Percentiles rank a stretch among this genome's conserved stretches.
Evolutionary conservation across 2,329 filamentous ascomycete species (phyloP).

Genomic region (Fusarium continuum): DNA sequence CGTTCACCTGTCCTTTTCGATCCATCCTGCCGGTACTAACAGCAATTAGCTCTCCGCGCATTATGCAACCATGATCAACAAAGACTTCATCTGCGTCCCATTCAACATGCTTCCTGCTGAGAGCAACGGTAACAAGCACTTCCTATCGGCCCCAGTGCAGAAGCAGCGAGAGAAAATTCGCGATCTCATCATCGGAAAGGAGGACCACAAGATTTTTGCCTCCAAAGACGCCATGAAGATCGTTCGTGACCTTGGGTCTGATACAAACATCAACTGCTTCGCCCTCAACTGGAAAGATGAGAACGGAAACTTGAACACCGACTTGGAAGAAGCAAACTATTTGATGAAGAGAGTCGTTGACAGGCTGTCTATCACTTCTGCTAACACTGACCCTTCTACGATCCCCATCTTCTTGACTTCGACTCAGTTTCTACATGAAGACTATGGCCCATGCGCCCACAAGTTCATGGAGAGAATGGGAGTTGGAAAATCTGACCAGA

Average conservation of each 20-base stretch:
- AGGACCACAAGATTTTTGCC: conserved; percentile 49
- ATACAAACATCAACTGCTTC: conserved; percentile 59
- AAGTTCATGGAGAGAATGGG: conserved; percentile 55
- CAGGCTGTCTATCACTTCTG: conserved; percentile 52
- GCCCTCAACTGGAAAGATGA: conserved; percentile 54
- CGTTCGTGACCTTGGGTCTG: conserved; percentile 54
- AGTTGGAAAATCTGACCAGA: conserved; percentile 44
- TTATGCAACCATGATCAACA: conserved; percentile 52
- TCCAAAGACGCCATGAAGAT: conserved; percentile 50
- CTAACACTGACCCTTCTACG: conserved; percentile 50
- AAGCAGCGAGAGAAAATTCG: conserved; percentile 53
- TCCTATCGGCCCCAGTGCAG: conserved; percentile 35
- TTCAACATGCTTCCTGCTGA: conserved; percentile 55
- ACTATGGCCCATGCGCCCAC: conserved; percentile 53
- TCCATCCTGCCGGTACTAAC: neutral
- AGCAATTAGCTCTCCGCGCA: conserved; percentile 49
- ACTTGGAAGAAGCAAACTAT: conserved; percentile 59
- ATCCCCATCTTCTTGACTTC: conserved; percentile 58
- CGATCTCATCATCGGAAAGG: conserved; percentile 49
- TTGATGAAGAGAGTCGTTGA: conserved; percentile 57
- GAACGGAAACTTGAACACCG: conserved; percentile 52
- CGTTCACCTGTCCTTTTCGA: fast-evolving
- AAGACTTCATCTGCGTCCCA: conserved; percentile 52
- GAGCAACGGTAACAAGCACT: conserved; percentile 20
- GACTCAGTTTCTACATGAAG: conserved; percentile 51